These are phyloP conservation scores for Verbena officinalis DNA, from an alignment of 257 asterid genomes.

Conservation along the genomic window DNA sequence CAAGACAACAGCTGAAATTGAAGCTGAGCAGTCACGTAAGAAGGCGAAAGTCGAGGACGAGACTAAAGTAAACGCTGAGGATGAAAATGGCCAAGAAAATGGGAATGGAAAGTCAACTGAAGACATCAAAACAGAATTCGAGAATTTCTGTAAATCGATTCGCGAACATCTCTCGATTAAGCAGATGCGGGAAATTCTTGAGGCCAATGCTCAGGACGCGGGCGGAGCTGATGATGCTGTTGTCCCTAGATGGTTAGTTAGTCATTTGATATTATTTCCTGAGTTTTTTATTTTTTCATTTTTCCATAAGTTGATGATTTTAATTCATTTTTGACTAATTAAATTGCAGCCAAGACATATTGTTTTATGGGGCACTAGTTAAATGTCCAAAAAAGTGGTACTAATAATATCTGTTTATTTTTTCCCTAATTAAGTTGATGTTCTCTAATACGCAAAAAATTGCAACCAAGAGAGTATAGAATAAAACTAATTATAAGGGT, in stretches of 20 bases:
- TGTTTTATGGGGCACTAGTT: no score
- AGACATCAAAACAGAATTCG: slow-evolving; percentile 55
- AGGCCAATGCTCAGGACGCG: slow-evolving; percentile 62
- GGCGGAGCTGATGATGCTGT: slow-evolving; percentile 67
- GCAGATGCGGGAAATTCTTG: slow-evolving; percentile 80
- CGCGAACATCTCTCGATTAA: slow-evolving; percentile 66
- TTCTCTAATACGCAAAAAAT: no score
- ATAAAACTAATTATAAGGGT: no score
- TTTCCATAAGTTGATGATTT: no score
- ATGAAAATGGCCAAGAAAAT: slow-evolving; percentile 28
- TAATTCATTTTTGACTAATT: no score
- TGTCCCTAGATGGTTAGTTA: slow-evolving; percentile 76
- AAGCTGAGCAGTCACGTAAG: slow-evolving; percentile 51
- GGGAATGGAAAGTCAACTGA: slow-evolving; percentile 43
- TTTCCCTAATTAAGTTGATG: no score
- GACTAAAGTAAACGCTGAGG: slow-evolving; percentile 18
- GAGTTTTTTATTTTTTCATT: no score
- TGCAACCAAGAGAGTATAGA: no score
- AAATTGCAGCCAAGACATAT: no score
- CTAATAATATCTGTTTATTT: not conserved
- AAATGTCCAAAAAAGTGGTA: not conserved
- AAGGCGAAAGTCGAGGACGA: slow-evolving; percentile 51
- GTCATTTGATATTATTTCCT: not conserved
- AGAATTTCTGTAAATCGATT: slow-evolving; percentile 57
- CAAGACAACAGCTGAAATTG: slow-evolving; percentile 36